Evolutionary conservation across 2,329 filamentous ascomycete species (phyloP).

Genomic region (Pseudogymnoascus sp.): DNA sequence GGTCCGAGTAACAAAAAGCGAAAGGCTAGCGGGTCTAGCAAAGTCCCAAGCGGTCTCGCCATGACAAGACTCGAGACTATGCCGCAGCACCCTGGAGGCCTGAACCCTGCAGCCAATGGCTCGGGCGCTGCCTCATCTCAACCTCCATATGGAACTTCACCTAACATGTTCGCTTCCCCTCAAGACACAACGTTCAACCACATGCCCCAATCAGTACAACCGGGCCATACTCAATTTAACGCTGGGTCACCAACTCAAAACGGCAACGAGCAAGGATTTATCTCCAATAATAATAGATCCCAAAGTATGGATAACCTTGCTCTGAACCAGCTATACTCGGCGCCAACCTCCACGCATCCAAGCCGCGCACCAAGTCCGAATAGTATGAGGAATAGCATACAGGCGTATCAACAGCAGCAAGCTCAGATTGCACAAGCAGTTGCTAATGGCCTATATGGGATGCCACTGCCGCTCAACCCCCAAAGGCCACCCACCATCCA

Average conservation of each 20-base stretch:
- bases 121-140: conserved; percentile 31
- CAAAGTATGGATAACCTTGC: conserved; percentile 60
- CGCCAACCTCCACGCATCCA: conserved; percentile 63
- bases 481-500: conserved; percentile 62
- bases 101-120: conserved; percentile 29
- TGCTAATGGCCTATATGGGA: conserved; percentile 43
- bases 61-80: conserved; percentile 74
- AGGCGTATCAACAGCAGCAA: conserved; percentile 36
- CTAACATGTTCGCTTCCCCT: conserved; percentile 39
- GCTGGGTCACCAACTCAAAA: conserved; percentile 62
- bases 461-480: conserved; percentile 44
- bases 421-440: conserved; percentile 43
- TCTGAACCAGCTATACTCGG: conserved; percentile 62
- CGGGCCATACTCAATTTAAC: conserved; percentile 39
- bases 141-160: conserved; percentile 49
- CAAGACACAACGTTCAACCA: conserved; percentile 28
- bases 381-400: conserved; percentile 41
- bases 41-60: conserved; percentile 65
- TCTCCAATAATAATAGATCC: conserved; percentile 50
- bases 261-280: conserved; percentile 51
- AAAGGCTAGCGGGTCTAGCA: conserved; percentile 64
- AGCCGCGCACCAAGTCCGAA: conserved; percentile 74
- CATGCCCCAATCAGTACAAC: conserved; percentile 17
- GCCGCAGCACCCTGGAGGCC: conserved; percentile 6
- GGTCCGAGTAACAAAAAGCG: conserved; percentile 72